Percentiles rank a stretch among this genome's conserved stretches.
These are phyloP conservation scores for Kingdonia uniflora DNA, from an alignment of 164 flowering plant species.

Conservation along the genomic window DNA sequence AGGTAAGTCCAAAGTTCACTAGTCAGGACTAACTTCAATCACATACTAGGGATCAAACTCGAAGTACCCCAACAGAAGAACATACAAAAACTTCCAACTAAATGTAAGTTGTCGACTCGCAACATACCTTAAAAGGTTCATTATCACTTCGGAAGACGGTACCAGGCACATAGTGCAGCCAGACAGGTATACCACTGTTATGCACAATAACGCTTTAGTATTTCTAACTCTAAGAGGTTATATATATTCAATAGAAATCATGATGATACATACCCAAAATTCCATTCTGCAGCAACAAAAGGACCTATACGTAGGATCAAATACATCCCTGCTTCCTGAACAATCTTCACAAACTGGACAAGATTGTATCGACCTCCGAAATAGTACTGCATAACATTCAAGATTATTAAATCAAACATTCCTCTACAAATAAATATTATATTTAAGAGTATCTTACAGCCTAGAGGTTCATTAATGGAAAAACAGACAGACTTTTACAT, in stretches of 20 bases:
- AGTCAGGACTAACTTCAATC: too few relatives aligned
- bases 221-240: background rate
- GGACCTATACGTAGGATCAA: constrained; percentile 90
- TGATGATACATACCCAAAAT: constrained; percentile 51
- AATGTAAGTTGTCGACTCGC: background rate
- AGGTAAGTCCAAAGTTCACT: too few relatives aligned
- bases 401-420: background rate
- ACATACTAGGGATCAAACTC: too few relatives aligned
- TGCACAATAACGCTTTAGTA: constrained; percentile 6
- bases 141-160: constrained; percentile 76
- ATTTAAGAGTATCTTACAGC: background rate
- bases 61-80: too few relatives aligned
- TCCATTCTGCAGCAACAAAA: constrained; percentile 95
- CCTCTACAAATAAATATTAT: too few relatives aligned
- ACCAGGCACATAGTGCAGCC: constrained; percentile 89
- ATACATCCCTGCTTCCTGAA: constrained; percentile 70
- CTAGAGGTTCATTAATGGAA: too few relatives aligned
- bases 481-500: too few relatives aligned
- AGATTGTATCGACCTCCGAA: constrained; percentile 80
- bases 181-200: constrained; percentile 87
- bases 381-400: constrained; percentile 41
- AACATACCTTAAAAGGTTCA: constrained; percentile 67
- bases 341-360: constrained; percentile 78
- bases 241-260: background rate
- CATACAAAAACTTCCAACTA: too few relatives aligned